Conservation (phyloP, 2,329 filamentous ascomycete species). For the Chaetothyriales sp. region DNA sequence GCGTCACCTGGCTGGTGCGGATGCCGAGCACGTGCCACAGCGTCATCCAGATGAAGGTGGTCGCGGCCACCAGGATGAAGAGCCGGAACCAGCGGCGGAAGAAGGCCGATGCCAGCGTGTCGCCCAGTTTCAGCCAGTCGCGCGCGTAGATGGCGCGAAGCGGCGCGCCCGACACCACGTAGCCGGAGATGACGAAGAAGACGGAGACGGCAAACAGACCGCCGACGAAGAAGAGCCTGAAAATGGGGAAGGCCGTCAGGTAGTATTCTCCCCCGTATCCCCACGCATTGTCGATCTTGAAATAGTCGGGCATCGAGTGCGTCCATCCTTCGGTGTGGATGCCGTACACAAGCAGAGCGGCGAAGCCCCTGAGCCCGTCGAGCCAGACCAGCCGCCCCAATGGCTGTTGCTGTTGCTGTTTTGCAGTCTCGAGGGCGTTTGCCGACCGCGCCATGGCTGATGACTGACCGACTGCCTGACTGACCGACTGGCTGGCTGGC, state of each 20-base stretch:
- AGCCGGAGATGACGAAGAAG: slow-evolving; percentile 37
- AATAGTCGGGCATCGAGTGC: slow-evolving; percentile 30
- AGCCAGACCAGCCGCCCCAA: slow-evolving; percentile 43
- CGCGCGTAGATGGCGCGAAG: slow-evolving; percentile 30
- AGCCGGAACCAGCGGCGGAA: slow-evolving; percentile 31
- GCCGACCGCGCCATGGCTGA: neutral
- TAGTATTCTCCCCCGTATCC: slow-evolving; percentile 37
- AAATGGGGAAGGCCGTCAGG: slow-evolving; percentile 40
- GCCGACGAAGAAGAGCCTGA: slow-evolving; percentile 48
- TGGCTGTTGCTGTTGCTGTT: neutral
- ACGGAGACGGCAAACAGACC: slow-evolving; percentile 25
- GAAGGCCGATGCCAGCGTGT: slow-evolving; percentile 34
- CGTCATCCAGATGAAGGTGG: slow-evolving; percentile 29
- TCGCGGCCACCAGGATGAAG: slow-evolving; percentile 30
- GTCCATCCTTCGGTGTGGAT: slow-evolving; percentile 49
- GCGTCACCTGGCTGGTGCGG: slow-evolving; percentile 26
- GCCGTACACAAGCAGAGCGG: slow-evolving; percentile 53
- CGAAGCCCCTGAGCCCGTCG: slow-evolving; percentile 54
- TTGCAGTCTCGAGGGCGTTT: neutral
- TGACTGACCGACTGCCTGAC: neutral
- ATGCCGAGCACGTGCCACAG: slow-evolving; percentile 42
- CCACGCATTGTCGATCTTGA: slow-evolving; percentile 39
- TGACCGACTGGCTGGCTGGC: too few relatives aligned
- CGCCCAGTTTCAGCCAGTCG: slow-evolving; percentile 31
- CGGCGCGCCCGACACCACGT: slow-evolving; percentile 32